These are phyloP conservation scores for Primulina eburnea DNA, from an alignment of 257 asterid genomes.

Conservation along the genomic window DNA sequence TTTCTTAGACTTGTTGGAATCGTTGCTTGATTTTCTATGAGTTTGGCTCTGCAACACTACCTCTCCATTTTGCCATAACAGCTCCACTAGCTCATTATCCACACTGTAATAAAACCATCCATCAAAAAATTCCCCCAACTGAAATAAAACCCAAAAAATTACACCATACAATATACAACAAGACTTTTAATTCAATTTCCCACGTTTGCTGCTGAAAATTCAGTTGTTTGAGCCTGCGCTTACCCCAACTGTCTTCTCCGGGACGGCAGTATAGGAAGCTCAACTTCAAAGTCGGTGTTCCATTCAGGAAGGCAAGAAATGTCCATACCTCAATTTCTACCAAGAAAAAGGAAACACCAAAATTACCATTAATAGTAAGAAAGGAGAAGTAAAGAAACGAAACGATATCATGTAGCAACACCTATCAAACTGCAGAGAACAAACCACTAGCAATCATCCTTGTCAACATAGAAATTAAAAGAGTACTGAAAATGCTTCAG, in stretches of 20 bases:
- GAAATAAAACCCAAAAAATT: not conserved
- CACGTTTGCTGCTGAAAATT: not conserved
- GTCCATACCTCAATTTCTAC: constrained; percentile 42
- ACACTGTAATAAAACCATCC: constrained; percentile 35
- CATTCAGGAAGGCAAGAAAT: constrained; percentile 53
- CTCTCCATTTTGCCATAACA: constrained; percentile 83
- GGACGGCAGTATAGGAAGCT: constrained; percentile 31
- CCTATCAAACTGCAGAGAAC: not conserved
- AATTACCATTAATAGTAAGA: not conserved
- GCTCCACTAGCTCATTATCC: constrained; percentile 71
- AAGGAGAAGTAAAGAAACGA: no score
- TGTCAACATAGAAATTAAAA: no score
- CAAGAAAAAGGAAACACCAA: not conserved
- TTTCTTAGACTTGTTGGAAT: constrained; percentile 31
- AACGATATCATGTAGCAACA: not conserved
- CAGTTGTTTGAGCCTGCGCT: constrained; percentile 17
- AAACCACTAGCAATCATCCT: no score
- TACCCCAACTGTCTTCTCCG: constrained; percentile 56
- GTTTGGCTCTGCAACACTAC: constrained; percentile 60
- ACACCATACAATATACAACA: not conserved
- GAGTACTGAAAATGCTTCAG: no score
- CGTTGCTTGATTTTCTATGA: constrained; percentile 36
- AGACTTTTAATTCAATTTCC: not conserved
- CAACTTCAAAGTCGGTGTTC: constrained; percentile 49
- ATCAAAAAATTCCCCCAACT: not conserved